Evolutionary conservation across 2,329 filamentous ascomycete genomes (phyloP).

Genomic region (Nannizziopsis barbatae): DNA sequence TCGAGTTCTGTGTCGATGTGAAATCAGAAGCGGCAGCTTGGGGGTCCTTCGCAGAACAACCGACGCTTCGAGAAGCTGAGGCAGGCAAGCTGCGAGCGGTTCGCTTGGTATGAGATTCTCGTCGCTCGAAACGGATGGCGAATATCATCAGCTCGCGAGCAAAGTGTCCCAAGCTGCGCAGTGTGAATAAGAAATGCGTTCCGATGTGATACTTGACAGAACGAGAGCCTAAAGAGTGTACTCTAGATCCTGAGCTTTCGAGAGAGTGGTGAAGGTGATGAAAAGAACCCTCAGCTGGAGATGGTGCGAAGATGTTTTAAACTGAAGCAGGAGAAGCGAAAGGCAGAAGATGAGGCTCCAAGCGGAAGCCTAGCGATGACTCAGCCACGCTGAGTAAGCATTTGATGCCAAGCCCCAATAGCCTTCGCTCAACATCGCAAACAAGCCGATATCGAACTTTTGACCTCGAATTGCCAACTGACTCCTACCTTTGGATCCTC

Average conservation of each 20-base stretch:
- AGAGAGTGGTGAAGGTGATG: conserved; percentile 5
- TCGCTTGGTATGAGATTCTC: neutral
- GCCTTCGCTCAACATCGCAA: conserved; percentile 1
- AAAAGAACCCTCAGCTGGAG: conserved; percentile 8
- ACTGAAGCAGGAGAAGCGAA: neutral
- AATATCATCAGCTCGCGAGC: conserved; percentile 4
- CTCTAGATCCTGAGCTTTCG: neutral
- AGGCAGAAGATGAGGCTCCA: too few relatives aligned
- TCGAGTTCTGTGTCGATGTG: neutral
- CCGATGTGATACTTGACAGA: neutral
- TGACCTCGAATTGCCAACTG: conserved; percentile 8
- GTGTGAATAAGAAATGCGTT: neutral
- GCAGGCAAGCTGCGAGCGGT: neutral
- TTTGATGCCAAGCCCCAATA: neutral
- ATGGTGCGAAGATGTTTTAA: conserved; percentile 1
- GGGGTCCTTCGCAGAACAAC: conserved; percentile 5
- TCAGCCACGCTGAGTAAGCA: neutral
- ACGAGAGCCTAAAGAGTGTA: neutral
- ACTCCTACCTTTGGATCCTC: conserved; percentile 8
- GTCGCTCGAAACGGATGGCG: neutral
- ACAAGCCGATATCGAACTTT: conserved; percentile 1
- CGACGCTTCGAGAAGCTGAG: conserved; percentile 4
- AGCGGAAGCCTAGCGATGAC: neutral
- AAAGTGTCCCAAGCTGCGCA: neutral
- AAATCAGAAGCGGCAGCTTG: neutral